Evolutionary conservation across 1,139 yeast genomes (phyloP).

Genomic region (Tardiomyces depauwii): DNA sequence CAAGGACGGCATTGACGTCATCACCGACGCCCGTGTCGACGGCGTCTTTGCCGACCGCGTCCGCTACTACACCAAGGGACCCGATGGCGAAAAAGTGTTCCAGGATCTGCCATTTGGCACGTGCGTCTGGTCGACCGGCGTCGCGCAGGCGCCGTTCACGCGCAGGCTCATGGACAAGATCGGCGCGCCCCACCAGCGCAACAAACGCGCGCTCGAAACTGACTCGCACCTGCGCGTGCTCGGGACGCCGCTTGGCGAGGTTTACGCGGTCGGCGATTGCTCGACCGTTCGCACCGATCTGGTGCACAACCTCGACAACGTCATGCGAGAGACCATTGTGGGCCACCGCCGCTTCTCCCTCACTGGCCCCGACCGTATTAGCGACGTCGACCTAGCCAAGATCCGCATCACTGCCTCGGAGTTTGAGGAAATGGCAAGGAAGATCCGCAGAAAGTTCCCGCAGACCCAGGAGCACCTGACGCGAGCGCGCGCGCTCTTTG

Average conservation of each 20-base stretch:
- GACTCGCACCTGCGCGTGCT: constrained; percentile 52
- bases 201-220: constrained; percentile 52
- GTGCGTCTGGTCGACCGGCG: constrained; percentile 62
- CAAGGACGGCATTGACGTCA: constrained; percentile 46
- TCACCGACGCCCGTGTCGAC: constrained; percentile 49
- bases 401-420: constrained; percentile 36
- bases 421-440: constrained; percentile 31
- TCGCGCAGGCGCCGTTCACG: constrained; percentile 47
- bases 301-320: constrained; percentile 39
- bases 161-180: constrained; percentile 35
- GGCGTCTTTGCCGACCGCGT: constrained; percentile 43
- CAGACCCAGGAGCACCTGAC: constrained; percentile 45
- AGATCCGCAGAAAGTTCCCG: constrained; percentile 41
- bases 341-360: constrained; percentile 6
- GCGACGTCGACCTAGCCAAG: constrained; percentile 14
- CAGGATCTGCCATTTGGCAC: constrained; percentile 48
- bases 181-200: constrained; percentile 35
- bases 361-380: constrained; percentile 12
- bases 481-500: constrained; percentile 37
- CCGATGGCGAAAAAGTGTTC: constrained; percentile 30
- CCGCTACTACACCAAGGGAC: constrained; percentile 30
- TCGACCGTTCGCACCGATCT: constrained; percentile 48
- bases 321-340: constrained; percentile 18
- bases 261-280: constrained; percentile 60
- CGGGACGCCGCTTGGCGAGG: constrained; percentile 51